These are phyloP conservation scores for Polytrichum formosum DNA, from an alignment of 225 moss, liverwort and hornwort species.

Conservation along the genomic window DNA sequence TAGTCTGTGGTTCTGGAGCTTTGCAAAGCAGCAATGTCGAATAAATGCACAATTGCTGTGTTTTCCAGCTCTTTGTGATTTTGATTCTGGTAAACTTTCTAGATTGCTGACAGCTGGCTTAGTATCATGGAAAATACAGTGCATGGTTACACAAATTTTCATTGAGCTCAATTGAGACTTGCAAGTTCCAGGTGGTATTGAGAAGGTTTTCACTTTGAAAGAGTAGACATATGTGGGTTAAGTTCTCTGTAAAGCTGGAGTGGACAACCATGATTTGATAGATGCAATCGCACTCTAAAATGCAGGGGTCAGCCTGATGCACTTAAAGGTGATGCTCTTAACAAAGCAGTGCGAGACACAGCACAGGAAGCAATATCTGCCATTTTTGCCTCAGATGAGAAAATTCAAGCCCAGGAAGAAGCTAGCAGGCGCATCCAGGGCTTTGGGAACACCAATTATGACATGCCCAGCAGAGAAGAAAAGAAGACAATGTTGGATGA, in stretches of 20 bases:
- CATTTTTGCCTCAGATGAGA: slow-evolving; percentile 79
- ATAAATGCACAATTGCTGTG: background rate
- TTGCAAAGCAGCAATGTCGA: no score
- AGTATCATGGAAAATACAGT: slow-evolving; percentile 4
- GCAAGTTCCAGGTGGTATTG: background rate
- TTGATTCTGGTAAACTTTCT: background rate
- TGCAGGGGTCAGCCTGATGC: slow-evolving; percentile 88
- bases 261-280: background rate
- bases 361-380: slow-evolving; percentile 91
- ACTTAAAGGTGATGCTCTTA: slow-evolving; percentile 90
- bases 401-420: slow-evolving; percentile 57
- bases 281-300: slow-evolving; percentile 8
- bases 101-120: background rate
- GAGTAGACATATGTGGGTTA: background rate
- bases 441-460: slow-evolving; percentile 87
- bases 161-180: background rate
- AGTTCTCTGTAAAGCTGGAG: background rate
- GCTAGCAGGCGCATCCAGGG: slow-evolving; percentile 94
- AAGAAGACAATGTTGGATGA: slow-evolving; percentile 86
- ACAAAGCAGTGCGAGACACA: slow-evolving; percentile 95
- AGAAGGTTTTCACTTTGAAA: background rate
- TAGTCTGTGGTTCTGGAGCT: no score
- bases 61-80: slow-evolving; percentile 13
- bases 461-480: slow-evolving; percentile 63
- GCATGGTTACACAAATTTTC: background rate